Conservation (phyloP, 257 asterid genomes). For the Rauvolfia tetraphylla region DNA sequence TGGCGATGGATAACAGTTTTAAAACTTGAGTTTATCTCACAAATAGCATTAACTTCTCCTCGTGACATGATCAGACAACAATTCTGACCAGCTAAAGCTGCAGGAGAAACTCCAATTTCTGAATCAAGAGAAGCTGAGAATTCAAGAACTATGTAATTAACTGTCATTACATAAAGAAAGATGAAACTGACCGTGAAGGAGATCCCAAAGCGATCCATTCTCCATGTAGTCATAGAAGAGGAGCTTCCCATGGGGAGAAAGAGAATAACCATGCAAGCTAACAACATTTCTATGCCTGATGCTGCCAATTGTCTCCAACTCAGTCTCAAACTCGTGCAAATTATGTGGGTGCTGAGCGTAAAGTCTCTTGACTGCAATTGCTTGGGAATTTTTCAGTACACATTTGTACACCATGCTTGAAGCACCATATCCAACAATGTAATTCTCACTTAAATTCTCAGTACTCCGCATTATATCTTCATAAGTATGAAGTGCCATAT, state of each 20-base stretch:
- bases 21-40: neutral
- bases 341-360: conserved; percentile 56
- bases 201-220: conserved; percentile 99
- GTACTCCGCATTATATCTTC: conserved; percentile 91
- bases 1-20: neutral
- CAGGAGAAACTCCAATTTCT: neutral
- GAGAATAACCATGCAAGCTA: conserved; percentile 87
- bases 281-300: conserved; percentile 95
- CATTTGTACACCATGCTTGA: conserved; percentile 94
- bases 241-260: conserved; percentile 78
- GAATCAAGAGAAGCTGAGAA: neutral
- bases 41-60: neutral
- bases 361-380: conserved; percentile 93
- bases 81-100: no score
- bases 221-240: conserved; percentile 97
- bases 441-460: conserved; percentile 81
- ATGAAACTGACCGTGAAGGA: conserved; percentile 70
- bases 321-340: conserved; percentile 83
- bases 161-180: neutral
- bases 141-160: neutral
- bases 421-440: conserved; percentile 88
- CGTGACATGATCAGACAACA: neutral
- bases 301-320: conserved; percentile 79
- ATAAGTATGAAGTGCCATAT: conserved; percentile 87
- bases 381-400: conserved; percentile 73